Conservation (phyloP, 768 basidiomycete species). For the Tephrocybe sp. region DNA sequence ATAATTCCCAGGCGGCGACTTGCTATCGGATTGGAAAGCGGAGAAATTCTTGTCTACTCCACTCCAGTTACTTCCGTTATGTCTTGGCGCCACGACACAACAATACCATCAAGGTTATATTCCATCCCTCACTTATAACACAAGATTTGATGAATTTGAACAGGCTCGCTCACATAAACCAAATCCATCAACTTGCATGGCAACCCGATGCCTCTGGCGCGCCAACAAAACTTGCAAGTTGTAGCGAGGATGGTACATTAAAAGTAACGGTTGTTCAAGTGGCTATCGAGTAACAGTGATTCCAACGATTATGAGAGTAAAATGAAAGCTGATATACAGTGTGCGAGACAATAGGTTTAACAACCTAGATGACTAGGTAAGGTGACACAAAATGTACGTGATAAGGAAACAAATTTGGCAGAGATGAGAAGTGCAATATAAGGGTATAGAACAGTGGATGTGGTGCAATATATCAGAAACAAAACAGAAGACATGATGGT, state of each 20-base stretch:
- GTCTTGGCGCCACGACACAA: conserved; percentile 47
- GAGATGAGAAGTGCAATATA: conserved; percentile 46
- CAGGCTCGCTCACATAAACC: conserved; percentile 74
- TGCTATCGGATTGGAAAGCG: conserved; percentile 85
- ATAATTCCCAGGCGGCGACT: conserved; percentile 58
- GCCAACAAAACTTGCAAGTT: conserved; percentile 70
- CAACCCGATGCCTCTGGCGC: conserved; percentile 41
- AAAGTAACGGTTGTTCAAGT: conserved; percentile 68
- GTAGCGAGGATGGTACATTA: conserved; percentile 92
- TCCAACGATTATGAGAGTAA: conserved; percentile 40
- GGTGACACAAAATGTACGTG: conserved; percentile 31
- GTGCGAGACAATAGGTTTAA: conserved; percentile 51
- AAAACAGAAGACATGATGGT: conserved; percentile 38
- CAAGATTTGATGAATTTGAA: conserved; percentile 4
- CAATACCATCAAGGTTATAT: conserved; percentile 54
- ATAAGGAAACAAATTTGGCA: conserved; percentile 63
- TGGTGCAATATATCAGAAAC: conserved; percentile 47
- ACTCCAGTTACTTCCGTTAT: conserved; percentile 27
- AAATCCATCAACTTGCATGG: conserved; percentile 85
- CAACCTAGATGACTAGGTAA: conserved; percentile 13
- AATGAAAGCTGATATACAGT: conserved; percentile 67
- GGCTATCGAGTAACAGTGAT: conserved; percentile 46
- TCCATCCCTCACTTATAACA: background rate
- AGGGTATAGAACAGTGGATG: conserved; percentile 72
- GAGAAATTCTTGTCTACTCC: conserved; percentile 66